These are phyloP conservation scores for Mrakia blollopis DNA, from an alignment of 768 basidiomycete genomes.

Conservation along the genomic window DNA sequence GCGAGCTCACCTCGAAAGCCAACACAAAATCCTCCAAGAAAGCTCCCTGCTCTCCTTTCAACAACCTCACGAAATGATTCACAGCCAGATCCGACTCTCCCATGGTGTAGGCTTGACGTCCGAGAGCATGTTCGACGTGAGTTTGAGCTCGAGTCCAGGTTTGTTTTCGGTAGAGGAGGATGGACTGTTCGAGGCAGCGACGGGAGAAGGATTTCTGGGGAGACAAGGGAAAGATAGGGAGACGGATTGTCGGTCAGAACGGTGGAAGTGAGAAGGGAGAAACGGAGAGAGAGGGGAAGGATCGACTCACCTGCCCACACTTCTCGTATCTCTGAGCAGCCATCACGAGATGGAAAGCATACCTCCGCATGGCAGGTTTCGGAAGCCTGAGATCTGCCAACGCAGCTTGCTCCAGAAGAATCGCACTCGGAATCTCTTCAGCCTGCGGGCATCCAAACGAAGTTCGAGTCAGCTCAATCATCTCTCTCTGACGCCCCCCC, in stretches of 20 bases:
- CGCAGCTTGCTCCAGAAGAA: conserved; percentile 50
- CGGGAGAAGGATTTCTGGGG: conserved; percentile 46
- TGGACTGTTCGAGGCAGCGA: conserved; percentile 45
- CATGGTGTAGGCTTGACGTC: conserved; percentile 82
- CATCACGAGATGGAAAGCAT: conserved; percentile 45
- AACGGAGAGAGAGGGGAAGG: not conserved
- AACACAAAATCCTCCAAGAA: conserved; percentile 82
- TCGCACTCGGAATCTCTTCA: conserved; percentile 47
- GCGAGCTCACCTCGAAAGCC: conserved; percentile 63
- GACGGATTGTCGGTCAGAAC: not conserved
- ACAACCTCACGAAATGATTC: conserved; percentile 65
- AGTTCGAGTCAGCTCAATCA: not conserved
- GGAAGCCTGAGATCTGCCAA: conserved; percentile 39
- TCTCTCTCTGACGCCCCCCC: not conserved
- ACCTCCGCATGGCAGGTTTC: conserved; percentile 35
- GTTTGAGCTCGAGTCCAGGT: conserved; percentile 43
- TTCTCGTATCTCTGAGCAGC: conserved; percentile 48
- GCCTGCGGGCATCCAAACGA: conserved; percentile 20
- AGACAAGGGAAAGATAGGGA: not conserved
- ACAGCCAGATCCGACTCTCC: conserved; percentile 76
- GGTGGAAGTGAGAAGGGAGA: not conserved
- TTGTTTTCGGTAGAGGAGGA: conserved; percentile 41
- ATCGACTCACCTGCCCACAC: conserved; percentile 44
- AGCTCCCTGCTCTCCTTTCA: conserved; percentile 56
- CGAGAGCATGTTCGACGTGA: conserved; percentile 49